Conservation (phyloP, 176 grass and related monocot species). For the Paspalum vaginatum region DNA sequence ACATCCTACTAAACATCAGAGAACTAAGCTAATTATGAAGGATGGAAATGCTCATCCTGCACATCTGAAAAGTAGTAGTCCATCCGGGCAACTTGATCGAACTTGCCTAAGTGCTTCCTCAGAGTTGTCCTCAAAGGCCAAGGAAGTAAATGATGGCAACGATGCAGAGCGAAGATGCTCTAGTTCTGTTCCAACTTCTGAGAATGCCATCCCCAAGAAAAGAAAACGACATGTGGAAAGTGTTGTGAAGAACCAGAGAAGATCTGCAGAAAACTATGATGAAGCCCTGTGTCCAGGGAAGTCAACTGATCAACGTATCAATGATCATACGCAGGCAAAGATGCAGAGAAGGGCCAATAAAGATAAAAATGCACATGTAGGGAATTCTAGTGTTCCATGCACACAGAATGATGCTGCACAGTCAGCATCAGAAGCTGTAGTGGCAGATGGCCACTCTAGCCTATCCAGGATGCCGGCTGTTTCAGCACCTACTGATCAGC, state of each 20-base stretch:
- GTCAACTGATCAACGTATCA: neutral
- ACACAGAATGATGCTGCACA: conserved; percentile 2
- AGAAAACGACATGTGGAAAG: neutral
- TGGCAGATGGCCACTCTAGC: neutral
- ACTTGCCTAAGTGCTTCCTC: neutral
- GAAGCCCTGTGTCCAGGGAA: neutral
- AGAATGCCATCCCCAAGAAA: conserved; percentile 16
- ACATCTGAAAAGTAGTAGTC: neutral
- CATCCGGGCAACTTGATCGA: neutral
- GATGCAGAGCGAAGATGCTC: neutral
- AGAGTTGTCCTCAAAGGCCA: neutral
- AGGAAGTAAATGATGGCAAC: neutral
- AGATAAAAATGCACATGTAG: conserved; percentile 20
- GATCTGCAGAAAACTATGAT: neutral
- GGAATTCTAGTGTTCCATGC: conserved; percentile 5
- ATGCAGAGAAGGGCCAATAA: conserved; percentile 13
- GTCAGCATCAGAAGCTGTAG: conserved; percentile 23
- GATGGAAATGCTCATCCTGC: neutral
- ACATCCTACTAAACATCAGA: neutral
- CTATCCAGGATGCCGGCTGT: conserved; percentile 23
- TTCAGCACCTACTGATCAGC: conserved; percentile 20
- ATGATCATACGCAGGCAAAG: conserved; percentile 9
- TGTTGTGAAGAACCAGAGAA: neutral
- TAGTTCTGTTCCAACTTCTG: neutral
- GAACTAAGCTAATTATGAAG: neutral